These are phyloP conservation scores for Xylogone sp. DNA, from an alignment of 2,329 filamentous ascomycete species.

Conservation along the genomic window DNA sequence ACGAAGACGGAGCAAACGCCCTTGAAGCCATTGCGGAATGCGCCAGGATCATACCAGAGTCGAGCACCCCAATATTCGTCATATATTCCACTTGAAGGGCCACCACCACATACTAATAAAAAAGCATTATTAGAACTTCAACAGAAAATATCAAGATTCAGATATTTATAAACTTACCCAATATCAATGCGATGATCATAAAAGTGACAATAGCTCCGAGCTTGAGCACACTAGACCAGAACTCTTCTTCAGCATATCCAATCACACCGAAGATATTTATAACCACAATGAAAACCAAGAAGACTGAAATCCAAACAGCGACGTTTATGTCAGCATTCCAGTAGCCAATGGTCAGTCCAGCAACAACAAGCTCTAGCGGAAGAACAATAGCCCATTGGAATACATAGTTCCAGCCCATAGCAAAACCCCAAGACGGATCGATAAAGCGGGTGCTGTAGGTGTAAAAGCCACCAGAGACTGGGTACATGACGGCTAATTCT, in stretches of 20 bases:
- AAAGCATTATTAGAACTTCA: slow-evolving; percentile 13
- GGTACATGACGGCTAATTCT: slow-evolving; percentile 86
- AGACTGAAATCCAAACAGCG: too few relatives aligned
- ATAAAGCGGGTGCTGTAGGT: slow-evolving; percentile 89
- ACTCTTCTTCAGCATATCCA: slow-evolving; percentile 90
- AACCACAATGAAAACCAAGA: slow-evolving; percentile 68
- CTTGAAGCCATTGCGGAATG: slow-evolving; percentile 79
- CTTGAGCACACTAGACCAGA: slow-evolving; percentile 82
- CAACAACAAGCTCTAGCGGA: slow-evolving; percentile 82
- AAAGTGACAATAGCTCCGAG: slow-evolving; percentile 82
- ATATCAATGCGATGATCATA: slow-evolving; percentile 54
- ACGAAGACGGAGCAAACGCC: slow-evolving; percentile 77
- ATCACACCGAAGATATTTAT: slow-evolving; percentile 90
- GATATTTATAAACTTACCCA: slow-evolving; percentile 7
- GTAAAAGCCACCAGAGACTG: slow-evolving; percentile 87
- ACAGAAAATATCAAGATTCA: slow-evolving; percentile 14
- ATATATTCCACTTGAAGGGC: slow-evolving; percentile 61
- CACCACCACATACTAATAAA: slow-evolving; percentile 66
- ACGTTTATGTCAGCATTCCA: slow-evolving; percentile 60
- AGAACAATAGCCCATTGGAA: slow-evolving; percentile 83
- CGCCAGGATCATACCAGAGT: slow-evolving; percentile 78
- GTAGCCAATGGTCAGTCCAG: slow-evolving; percentile 77
- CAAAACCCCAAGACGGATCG: slow-evolving; percentile 93
- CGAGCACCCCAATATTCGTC: slow-evolving; percentile 61
- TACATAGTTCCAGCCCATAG: slow-evolving; percentile 92